These are phyloP conservation scores for Martiniozyma abietophila DNA, from an alignment of 805 yeast genomes.

Conservation along the genomic window DNA sequence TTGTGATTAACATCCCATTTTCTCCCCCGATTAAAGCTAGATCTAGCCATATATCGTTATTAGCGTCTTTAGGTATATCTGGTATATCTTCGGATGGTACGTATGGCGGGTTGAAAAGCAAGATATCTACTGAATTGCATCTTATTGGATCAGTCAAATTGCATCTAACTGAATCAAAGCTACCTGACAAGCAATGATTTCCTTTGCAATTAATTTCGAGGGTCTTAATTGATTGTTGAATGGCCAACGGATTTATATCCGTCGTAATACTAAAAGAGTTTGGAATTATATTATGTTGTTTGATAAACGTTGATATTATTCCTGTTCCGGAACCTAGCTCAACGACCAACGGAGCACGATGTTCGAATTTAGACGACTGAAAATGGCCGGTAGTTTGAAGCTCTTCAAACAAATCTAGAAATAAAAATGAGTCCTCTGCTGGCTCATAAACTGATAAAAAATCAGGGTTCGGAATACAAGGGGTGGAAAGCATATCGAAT, in stretches of 20 bases:
- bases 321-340: constrained; percentile 96
- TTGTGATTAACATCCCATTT: constrained; percentile 85
- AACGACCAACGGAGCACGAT: constrained; percentile 44
- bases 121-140: constrained; percentile 46
- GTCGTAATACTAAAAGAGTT: constrained; percentile 52
- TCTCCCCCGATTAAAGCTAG: constrained; percentile 84
- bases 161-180: constrained; percentile 45
- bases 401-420: constrained; percentile 71
- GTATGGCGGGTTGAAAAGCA: constrained; percentile 93
- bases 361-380: constrained; percentile 16
- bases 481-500: constrained; percentile 92
- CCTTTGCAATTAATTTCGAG: constrained; percentile 15
- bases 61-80: constrained; percentile 32
- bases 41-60: constrained; percentile 68
- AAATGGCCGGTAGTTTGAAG: constrained; percentile 32
- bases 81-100: constrained; percentile 86
- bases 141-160: constrained; percentile 46
- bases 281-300: constrained; percentile 41
- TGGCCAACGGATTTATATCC: constrained; percentile 76
- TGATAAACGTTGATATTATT: constrained; percentile 70
- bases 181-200: constrained; percentile 11
- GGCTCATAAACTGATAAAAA: constrained; percentile 85
- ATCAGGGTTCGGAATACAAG: constrained; percentile 46
- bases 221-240: constrained; percentile 42
- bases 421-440: constrained; percentile 81